These are phyloP conservation scores for Botrytis galanthina DNA, from an alignment of 2,329 filamentous ascomycete genomes.

Conservation along the genomic window DNA sequence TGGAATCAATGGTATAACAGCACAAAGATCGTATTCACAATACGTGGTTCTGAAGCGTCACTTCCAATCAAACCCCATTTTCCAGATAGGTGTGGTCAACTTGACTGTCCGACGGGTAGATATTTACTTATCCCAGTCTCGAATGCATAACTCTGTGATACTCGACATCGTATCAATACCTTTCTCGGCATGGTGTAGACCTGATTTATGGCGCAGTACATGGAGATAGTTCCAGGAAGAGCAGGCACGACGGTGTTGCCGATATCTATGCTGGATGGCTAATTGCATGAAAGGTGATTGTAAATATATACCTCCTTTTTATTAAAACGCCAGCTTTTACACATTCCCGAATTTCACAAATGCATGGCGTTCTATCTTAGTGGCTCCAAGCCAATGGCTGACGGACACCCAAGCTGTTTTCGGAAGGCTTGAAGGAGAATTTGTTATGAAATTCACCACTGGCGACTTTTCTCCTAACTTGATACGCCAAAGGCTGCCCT, in stretches of 20 bases:
- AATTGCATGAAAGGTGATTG: background rate
- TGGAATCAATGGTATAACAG: background rate
- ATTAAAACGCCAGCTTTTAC: background rate
- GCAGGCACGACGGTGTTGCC: background rate
- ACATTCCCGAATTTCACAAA: background rate
- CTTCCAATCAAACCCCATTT: background rate
- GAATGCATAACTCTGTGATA: background rate
- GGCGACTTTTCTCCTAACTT: background rate
- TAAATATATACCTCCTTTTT: background rate
- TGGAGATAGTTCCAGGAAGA: background rate
- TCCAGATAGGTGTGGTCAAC: background rate
- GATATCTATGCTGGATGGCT: background rate
- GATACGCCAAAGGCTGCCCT: background rate
- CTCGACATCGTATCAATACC: background rate
- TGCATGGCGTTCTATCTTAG: background rate
- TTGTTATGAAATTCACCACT: background rate
- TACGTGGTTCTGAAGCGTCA: background rate
- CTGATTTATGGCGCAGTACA: background rate
- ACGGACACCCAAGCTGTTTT: background rate
- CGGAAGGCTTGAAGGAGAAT: background rate
- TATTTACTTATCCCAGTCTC: background rate
- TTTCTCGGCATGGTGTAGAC: background rate
- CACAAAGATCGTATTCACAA: too few species aligned
- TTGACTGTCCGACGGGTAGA: background rate
- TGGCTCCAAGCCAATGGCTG: background rate